A percentile compares a stretch with the other conserved stretches of the same genome.
These are phyloP conservation scores for Phialocephala subalpina DNA, from an alignment of 2,329 filamentous ascomycete genomes.

Conservation along the genomic window DNA sequence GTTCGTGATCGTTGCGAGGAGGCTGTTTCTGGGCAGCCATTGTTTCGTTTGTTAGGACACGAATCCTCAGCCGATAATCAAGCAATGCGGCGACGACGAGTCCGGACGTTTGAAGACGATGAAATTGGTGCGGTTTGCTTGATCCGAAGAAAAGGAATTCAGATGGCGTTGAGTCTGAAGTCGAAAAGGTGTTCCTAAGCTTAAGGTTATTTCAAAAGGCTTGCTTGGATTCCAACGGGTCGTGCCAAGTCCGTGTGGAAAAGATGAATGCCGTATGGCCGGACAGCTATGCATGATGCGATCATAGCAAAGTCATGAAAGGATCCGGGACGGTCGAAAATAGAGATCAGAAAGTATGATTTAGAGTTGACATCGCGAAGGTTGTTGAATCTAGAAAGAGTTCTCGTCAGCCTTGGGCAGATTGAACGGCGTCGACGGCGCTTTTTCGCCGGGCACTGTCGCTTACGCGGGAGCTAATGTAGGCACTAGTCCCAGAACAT, in stretches of 20 bases:
- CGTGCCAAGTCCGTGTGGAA: slow-evolving; percentile 12
- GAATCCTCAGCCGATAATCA: slow-evolving; percentile 12
- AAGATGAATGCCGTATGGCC: background rate
- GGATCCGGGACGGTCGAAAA: background rate
- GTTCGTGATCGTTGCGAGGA: background rate
- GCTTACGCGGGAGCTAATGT: background rate
- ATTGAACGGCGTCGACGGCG: background rate
- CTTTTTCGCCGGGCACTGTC: background rate
- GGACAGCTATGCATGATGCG: slow-evolving; percentile 2
- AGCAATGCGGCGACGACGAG: slow-evolving; percentile 4
- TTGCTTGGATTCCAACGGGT: background rate
- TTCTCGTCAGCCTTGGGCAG: background rate
- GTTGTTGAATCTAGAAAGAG: background rate
- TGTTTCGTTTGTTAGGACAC: slow-evolving; percentile 24
- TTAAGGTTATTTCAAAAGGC: slow-evolving; percentile 4
- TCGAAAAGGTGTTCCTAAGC: background rate
- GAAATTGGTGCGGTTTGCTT: background rate
- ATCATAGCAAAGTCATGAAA: background rate
- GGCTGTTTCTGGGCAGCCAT: slow-evolving; percentile 14
- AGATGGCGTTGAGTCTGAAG: background rate
- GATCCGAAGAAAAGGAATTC: slow-evolving; percentile 11
- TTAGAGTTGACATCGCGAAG: background rate
- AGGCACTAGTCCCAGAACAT: background rate
- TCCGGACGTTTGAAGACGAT: background rate
- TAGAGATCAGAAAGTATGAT: background rate